phyloP scores from a whole-genome alignment of 768 basidiomycete species.

The Sarcodon aspratus region DNA sequence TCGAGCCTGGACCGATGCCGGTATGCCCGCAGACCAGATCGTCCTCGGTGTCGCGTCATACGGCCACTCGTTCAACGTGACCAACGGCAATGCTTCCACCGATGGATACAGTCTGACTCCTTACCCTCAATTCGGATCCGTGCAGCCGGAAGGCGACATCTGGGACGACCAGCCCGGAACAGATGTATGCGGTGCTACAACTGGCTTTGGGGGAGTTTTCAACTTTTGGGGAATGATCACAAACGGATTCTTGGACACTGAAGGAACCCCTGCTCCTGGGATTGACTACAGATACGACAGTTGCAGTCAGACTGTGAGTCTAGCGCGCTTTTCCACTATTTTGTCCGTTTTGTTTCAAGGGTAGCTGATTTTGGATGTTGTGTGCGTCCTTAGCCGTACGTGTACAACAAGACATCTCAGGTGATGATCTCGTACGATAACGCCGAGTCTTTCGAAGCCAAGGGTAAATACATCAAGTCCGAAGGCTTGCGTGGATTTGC shows the following conservation, averaged over 20 bases:
- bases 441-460: slow-evolving; percentile 42
- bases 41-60: slow-evolving; percentile 81
- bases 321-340: background rate
- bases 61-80: slow-evolving; percentile 59
- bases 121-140: slow-evolving; percentile 38
- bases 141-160: slow-evolving; percentile 39
- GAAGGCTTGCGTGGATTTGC: slow-evolving; percentile 52
- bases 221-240: slow-evolving; percentile 54
- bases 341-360: too few relatives aligned
- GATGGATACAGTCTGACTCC: slow-evolving; percentile 22
- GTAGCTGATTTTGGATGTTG: background rate
- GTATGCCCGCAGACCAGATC: slow-evolving; percentile 64
- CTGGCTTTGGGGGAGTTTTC: slow-evolving; percentile 35
- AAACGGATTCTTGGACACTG: slow-evolving; percentile 37
- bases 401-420: slow-evolving; percentile 43
- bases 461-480: slow-evolving; percentile 47
- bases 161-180: slow-evolving; percentile 40
- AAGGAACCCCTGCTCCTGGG: slow-evolving; percentile 33
- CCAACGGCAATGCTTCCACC: slow-evolving; percentile 24
- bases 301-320: slow-evolving; percentile 65
- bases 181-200: slow-evolving; percentile 48
- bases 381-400: slow-evolving; percentile 39
- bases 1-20: slow-evolving; percentile 61
- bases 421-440: slow-evolving; percentile 62
- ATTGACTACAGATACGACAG: slow-evolving; percentile 45